Base-by-base conservation (phyloP, 106 monocot species). In the Dendrobium nobile region DNA sequence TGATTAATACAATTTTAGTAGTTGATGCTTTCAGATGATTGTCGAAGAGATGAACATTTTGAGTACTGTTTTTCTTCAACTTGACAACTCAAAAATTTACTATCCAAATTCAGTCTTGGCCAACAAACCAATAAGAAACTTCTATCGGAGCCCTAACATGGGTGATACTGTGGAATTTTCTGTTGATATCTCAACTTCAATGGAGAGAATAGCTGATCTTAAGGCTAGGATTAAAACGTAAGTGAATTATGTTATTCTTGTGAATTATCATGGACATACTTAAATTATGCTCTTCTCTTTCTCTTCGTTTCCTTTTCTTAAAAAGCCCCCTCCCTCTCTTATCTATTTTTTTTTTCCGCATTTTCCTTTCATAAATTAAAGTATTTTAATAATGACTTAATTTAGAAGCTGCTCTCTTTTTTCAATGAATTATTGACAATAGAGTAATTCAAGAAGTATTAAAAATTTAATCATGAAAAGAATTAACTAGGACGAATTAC, bases 31-130 rank as follows among this genome's bases (percentile, higher is more conserved):
- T 82, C 88, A 99, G 95, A 95, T 99, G 98, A 77, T 79, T 77
- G 98, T 99, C 11, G 98, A 99, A 82, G 92, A 99, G 85, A 99
- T 99, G 98, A 99, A 99, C 55, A 95, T 99, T 64, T 82, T 99
- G 72, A 93, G 92, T 1, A 95, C 98, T 3, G 85, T 95, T 19
- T 99, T 99, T 68, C 76, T 99, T 78, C 92, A 86, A 79, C 93
- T 79, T 79, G 95, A 99, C 81, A 93, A 93, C 72, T 89, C 93
- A 85, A 99, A 99, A 84, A 91, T 95, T 67, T 99, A 93, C 67
- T 99, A 99, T 74, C 98, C 98, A 44, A 95, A 99, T 82, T 56
- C 95, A 54, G 91, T 95, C 3, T 79, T 95, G 67, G 77, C 92
- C 37, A 86, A 84, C 37, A 99, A 99, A 84, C 89, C 98, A 5